Evolutionary conservation across 805 yeast species (phyloP).

Genomic region (Nakazawaea populi): DNA sequence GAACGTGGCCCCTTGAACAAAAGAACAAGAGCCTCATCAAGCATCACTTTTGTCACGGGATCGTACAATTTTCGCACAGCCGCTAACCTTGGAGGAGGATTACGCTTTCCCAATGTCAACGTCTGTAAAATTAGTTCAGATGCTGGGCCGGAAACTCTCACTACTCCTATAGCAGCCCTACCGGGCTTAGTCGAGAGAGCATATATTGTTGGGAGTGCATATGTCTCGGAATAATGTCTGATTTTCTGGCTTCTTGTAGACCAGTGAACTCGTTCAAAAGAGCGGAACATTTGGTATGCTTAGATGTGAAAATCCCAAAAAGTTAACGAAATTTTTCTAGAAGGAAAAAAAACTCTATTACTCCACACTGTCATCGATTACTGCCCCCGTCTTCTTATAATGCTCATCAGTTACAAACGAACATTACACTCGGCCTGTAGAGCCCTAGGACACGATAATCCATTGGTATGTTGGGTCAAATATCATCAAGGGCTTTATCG

Average conservation of each 20-base stretch:
- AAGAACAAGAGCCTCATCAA: conserved; percentile 75
- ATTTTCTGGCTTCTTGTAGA: background rate
- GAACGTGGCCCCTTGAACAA: conserved; percentile 70
- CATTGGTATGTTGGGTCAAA: conserved; percentile 38
- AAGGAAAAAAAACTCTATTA: too few relatives aligned
- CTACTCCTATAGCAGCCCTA: conserved; percentile 80
- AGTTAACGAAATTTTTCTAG: too few relatives aligned
- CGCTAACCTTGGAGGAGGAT: conserved; percentile 49
- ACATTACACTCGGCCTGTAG: background rate
- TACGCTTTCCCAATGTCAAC: conserved; percentile 34
- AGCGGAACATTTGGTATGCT: too few relatives aligned
- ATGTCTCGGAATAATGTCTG: background rate
- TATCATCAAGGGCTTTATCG: background rate
- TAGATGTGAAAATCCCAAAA: too few relatives aligned
- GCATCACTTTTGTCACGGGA: conserved; percentile 31
- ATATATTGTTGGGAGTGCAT: conserved; percentile 62
- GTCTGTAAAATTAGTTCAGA: conserved; percentile 36
- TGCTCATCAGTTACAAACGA: background rate
- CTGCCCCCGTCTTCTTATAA: too few relatives aligned
- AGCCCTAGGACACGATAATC: conserved; percentile 36
- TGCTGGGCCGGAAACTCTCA: conserved; percentile 75
- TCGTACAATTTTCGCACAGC: conserved; percentile 50
- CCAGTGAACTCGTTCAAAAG: background rate
- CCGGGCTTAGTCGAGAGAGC: conserved; percentile 85
- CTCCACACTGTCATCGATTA: too few relatives aligned